Evolutionary conservation across 2,329 filamentous ascomycete genomes (phyloP), one percentile per base, ranked within the genome.

Genomic region (Furcasterigmium furcatum): DNA sequence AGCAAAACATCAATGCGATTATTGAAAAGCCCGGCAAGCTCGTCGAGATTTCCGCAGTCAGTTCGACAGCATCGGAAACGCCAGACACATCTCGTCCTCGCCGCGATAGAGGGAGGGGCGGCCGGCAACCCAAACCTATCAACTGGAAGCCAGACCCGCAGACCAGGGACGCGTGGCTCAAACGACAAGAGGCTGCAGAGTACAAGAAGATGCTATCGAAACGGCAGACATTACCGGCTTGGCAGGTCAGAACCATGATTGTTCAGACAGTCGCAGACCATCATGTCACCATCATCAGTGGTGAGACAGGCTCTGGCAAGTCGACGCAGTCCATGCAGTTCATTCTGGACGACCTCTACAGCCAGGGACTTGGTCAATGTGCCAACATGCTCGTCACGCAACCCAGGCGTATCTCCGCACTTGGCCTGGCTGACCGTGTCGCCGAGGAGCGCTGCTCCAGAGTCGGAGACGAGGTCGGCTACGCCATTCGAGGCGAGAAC

Each of bases 241-340:
- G 94, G 94, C 80, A 81, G 48, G 82, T 94, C 56, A 84, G 82
- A 55, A 84, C 92, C 18, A 73, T 77, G 2, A 88, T 99, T 24
- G 81, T 97, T 9, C 65, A 79, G 18, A 87, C 88, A 0, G 88
- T 99, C 41, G 77, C 77, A 35, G 71, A 76, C 5, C 83, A 92
- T 58, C 86, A 96, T 64, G 91, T 99, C 42, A 96, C 90, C 1
- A 96, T 99, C 58, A 94, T 99, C 56, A 95, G 91, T 36, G 94
- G 94, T 55, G 94, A 97, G 68, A 99, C 94, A 4, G 94, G 94
- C 44, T 96, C 90, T 16, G 94, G 94, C 60, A 99, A 99, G 67
- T 96, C 89, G 41, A 97, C 94, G 1, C 94, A 99, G 64, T 94
- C 90, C 3, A 90, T 97, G 27, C 94, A 99, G 63, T 99, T 97